A percentile compares a stretch with the other conserved stretches of the same genome.
Conservation (phyloP, 345 rosid genomes). For the Sonneratia alba region DNA sequence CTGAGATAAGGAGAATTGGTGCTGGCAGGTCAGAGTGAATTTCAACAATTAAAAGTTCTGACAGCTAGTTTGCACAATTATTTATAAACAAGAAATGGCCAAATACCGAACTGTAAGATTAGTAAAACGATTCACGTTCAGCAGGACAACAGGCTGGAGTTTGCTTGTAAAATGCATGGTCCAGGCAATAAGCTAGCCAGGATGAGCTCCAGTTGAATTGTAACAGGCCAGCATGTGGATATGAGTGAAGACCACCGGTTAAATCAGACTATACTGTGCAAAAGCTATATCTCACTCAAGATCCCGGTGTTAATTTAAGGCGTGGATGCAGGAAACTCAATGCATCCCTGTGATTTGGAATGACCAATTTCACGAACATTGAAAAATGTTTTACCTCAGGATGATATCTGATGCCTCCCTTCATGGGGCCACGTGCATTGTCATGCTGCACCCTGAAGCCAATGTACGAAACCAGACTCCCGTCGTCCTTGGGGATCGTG, state of each 20-base stretch:
- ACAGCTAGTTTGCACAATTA: neutral
- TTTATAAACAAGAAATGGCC: neutral
- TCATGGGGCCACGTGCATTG: conserved; percentile 99
- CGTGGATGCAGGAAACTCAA: neutral
- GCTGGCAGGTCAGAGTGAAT: neutral
- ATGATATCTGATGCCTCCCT: conserved; percentile 98
- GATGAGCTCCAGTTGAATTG: too few relatives aligned
- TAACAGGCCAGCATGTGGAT: neutral
- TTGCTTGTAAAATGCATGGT: too few relatives aligned
- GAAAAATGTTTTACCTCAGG: conserved; percentile 61
- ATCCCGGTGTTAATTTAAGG: too few relatives aligned
- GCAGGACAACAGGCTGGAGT: too few relatives aligned
- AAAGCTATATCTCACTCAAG: neutral
- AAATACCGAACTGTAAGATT: neutral
- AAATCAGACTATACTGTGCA: neutral
- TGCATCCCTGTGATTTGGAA: neutral
- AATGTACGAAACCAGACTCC: conserved; percentile 66
- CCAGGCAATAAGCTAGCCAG: too few relatives aligned
- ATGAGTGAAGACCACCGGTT: neutral
- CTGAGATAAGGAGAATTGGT: too few relatives aligned
- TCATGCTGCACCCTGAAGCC: conserved; percentile 98
- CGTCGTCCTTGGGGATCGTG: conserved; percentile 95
- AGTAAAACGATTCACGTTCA: neutral
- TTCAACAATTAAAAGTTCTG: neutral
- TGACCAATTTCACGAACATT: neutral